Percentiles rank a stretch among this genome's conserved stretches.
phyloP scores from a whole-genome alignment of 805 yeast genomes.

The Ogataea allantospora region DNA sequence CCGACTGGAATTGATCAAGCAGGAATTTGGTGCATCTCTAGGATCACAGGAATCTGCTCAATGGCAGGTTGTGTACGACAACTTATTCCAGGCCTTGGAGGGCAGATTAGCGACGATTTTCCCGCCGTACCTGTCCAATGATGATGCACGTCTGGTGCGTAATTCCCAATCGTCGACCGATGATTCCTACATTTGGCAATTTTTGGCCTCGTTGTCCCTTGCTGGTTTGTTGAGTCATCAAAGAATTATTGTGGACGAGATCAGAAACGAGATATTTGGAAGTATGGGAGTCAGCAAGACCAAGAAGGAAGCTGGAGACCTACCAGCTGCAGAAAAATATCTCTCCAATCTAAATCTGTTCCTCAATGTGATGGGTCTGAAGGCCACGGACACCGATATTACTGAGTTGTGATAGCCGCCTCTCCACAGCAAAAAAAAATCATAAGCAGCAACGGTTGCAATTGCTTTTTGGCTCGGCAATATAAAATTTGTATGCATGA shows the following conservation, averaged over 20 bases:
- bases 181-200: constrained; percentile 93
- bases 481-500: background rate
- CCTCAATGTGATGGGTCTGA: constrained; percentile 93
- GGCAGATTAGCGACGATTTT: constrained; percentile 74
- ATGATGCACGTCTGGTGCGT: constrained; percentile 33
- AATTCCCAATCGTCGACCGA: constrained; percentile 42
- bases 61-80: constrained; percentile 83
- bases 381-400: constrained; percentile 87
- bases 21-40: constrained; percentile 56
- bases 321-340: constrained; percentile 51
- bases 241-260: constrained; percentile 90
- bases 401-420: constrained; percentile 52
- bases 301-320: constrained; percentile 33
- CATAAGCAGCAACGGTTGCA: constrained; percentile 3
- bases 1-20: constrained; percentile 87
- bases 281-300: constrained; percentile 74
- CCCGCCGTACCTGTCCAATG: constrained; percentile 59
- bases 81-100: constrained; percentile 74
- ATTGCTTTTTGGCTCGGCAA: constrained; percentile 3
- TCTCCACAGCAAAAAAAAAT: constrained; percentile 1
- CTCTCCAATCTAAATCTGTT: constrained; percentile 83
- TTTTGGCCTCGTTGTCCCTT: constrained; percentile 87
- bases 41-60: constrained; percentile 55
- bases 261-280: constrained; percentile 88
- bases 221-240: constrained; percentile 91